Evolutionary conservation across 1,284 basidiomycete genomes (phyloP), one percentile per base, ranked within the genome.

Genomic region (Cryptococcus maquisensis): DNA sequence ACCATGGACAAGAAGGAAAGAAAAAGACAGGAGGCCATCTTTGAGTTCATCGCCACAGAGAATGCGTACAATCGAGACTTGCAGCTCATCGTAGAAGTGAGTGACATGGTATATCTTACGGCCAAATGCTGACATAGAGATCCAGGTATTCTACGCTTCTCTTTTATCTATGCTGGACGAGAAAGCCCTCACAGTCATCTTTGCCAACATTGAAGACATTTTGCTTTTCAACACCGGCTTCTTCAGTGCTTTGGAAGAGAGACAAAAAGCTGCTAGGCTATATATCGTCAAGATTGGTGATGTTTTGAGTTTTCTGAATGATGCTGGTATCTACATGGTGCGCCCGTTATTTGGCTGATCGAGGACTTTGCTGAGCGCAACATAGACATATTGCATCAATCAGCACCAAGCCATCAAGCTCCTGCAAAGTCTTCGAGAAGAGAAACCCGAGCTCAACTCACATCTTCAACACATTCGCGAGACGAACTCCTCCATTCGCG

Each of bases 191-290:
- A 85, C 82, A 0, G 88, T 88, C 45, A 86, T 98, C 32, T 98
- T 98, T 68, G 89, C 88, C 15, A 97, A 97, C 65, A 81, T 97
- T 26, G 93, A 97, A 68, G 91, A 94, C 49, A 86, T 95, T 52
- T 79, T 95, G 8, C 77, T 95, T 24, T 86, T 84, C 51, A 93
- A 94, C 66, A 93, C 90, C 83, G 81, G 84, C 0, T 91, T 95
- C 72, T 75, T 92, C 55, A 90, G 88, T 59, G 85, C 85, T 15
- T 80, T 97, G 10, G 94, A 98, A 71, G 87, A 91, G 60, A 81
- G 94, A 8, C 94, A 98, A 72, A 89, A 88, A 64, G 84, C 87
- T 18, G 90, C 88, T 65, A 79, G 93, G n/a, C 75, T 98, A 42
- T 97, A 96, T 65, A 80, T 98, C 21, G 89, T 93, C 71, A 79